Evolutionary conservation across 1,284 basidiomycete species (phyloP).

Genomic region (Neonothopanus nambi): DNA sequence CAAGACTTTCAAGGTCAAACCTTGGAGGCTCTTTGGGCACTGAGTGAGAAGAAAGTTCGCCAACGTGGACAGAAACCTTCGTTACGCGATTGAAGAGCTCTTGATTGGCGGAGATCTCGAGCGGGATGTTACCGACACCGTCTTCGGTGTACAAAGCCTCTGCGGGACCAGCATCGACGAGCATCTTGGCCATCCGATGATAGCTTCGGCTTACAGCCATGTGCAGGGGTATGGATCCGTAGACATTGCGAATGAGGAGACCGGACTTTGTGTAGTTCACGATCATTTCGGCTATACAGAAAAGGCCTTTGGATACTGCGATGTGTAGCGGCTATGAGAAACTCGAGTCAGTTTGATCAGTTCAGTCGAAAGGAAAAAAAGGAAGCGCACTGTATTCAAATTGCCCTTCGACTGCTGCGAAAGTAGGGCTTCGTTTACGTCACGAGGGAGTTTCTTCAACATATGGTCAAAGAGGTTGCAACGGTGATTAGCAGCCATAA

Average conservation of each 20-base stretch:
- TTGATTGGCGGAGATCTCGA: conserved; percentile 41
- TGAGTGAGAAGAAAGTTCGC: background rate
- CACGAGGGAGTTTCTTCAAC: conserved; percentile 47
- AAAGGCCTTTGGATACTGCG: conserved; percentile 36
- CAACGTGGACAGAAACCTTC: background rate
- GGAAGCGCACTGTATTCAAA: conserved; percentile 44
- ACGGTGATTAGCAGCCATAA: conserved; percentile 34
- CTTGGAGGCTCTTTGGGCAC: conserved; percentile 16
- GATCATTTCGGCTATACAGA: conserved; percentile 34
- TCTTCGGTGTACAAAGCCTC: conserved; percentile 48
- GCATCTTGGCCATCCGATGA: conserved; percentile 34
- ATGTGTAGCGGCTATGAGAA: conserved; percentile 48
- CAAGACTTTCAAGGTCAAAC: conserved; percentile 21
- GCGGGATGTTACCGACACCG: conserved; percentile 52
- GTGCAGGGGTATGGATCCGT: conserved; percentile 50
- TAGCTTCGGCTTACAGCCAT: conserved; percentile 36
- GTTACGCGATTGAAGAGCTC: conserved; percentile 19
- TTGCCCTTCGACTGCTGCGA: conserved; percentile 43
- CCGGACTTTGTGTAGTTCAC: conserved; percentile 33
- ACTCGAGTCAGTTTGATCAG: background rate
- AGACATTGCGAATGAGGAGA: conserved; percentile 36
- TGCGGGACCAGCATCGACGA: conserved; percentile 38
- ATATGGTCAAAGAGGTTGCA: conserved; percentile 40
- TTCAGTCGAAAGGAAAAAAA: too few relatives aligned
- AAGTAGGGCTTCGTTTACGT: conserved; percentile 42